Percentiles rank a stretch among this genome's conserved stretches.
Conservation (phyloP, 495 filamentous ascomycete species). For the Trichocladium uniseriatum region DNA sequence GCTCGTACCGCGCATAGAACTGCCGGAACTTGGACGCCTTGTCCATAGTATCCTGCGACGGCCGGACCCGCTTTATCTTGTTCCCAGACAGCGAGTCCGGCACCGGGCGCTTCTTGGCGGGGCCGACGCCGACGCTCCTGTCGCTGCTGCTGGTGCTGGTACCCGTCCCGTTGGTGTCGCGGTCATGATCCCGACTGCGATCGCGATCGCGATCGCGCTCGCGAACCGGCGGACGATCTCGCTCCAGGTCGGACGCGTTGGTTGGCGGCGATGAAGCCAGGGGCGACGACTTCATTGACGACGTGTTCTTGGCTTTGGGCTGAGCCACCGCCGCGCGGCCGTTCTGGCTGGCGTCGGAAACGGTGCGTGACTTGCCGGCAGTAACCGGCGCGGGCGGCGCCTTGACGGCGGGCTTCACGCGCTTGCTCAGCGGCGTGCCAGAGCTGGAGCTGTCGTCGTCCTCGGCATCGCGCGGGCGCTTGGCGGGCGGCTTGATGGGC, state of each 20-base stretch:
- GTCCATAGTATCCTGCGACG: slow-evolving; percentile 33
- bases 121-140: slow-evolving; percentile 7
- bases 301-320: slow-evolving; percentile 40
- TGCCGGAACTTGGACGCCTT: slow-evolving; percentile 54
- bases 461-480: slow-evolving; percentile 34
- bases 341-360: slow-evolving; percentile 39
- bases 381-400: slow-evolving; percentile 8
- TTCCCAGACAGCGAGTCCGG: slow-evolving; percentile 19
- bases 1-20: slow-evolving; percentile 54
- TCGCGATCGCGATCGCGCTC: slow-evolving; percentile 14
- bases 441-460: slow-evolving; percentile 45
- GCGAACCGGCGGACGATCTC: slow-evolving; percentile 13
- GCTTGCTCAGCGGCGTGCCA: slow-evolving; percentile 41
- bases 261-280: slow-evolving; percentile 67
- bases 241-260: slow-evolving; percentile 58
- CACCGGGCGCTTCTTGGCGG: slow-evolving; percentile 33
- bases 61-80: slow-evolving; percentile 30
- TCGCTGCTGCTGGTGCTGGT: slow-evolving; percentile 21
- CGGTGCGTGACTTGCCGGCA: slow-evolving; percentile 28
- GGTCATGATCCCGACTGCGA: slow-evolving; percentile 22
- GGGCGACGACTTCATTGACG: slow-evolving; percentile 64
- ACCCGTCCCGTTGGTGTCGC: slow-evolving; percentile 21
- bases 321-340: slow-evolving; percentile 30
- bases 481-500: slow-evolving; percentile 18
- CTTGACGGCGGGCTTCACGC: slow-evolving; percentile 34